Evolutionary conservation across 345 rosid species (phyloP).

Genomic region (Arabis alpina): DNA sequence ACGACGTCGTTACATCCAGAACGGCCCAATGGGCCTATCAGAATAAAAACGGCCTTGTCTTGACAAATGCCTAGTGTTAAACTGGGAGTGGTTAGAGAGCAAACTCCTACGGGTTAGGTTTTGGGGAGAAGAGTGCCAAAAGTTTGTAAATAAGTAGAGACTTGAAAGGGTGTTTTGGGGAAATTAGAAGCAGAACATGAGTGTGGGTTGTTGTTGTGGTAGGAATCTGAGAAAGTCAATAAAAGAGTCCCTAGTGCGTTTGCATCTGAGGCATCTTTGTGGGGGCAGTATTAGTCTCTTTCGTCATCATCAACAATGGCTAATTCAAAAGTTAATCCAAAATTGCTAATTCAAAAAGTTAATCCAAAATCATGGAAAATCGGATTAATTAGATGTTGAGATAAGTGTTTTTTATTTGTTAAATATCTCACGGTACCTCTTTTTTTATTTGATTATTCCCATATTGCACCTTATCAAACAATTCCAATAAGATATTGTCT

Average conservation of each 20-base stretch:
- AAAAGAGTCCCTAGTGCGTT: conserved; percentile 17
- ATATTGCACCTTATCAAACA: no score
- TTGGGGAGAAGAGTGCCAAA: conserved; percentile 6
- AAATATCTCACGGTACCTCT: no score
- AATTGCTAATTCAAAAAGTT: no score
- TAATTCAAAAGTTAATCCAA: no score
- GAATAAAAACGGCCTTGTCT: not conserved
- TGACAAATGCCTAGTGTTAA: conserved; percentile 1
- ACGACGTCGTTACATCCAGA: not conserved
- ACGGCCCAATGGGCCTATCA: not conserved
- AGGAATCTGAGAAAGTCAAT: conserved; percentile 33
- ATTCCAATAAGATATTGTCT: no score
- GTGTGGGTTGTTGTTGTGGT: no score
- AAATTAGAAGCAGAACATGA: conserved; percentile 11
- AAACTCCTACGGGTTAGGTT: not conserved
- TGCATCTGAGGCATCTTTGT: conserved; percentile 28
- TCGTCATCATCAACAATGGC: conserved; percentile 53
- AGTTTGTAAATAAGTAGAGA: conserved; percentile 16
- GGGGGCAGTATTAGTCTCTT: conserved; percentile 4
- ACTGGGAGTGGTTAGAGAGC: not conserved
- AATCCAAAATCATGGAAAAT: no score
- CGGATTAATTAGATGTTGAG: no score
- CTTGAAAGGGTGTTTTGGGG: conserved; percentile 17
- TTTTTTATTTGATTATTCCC: no score
- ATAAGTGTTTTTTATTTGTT: no score